Base-by-base conservation (phyloP, 2,329 filamentous ascomycete species). In the Trichoderma citrinoviride region DNA sequence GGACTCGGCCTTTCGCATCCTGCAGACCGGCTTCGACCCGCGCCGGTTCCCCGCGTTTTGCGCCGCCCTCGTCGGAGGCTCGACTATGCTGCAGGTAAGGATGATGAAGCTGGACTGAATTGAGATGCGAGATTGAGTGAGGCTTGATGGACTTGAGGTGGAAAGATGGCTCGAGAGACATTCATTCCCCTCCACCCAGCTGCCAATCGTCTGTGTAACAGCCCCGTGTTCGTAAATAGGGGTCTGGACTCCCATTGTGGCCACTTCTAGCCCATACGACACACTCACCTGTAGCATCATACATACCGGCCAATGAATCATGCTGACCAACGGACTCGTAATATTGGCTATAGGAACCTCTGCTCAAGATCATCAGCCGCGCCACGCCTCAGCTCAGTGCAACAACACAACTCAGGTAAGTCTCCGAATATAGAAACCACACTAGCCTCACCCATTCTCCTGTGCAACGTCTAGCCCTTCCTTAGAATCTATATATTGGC, bases 31-130 rank as follows among this genome's bases (percentile, higher is more conserved):
- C 3, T 75, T 88, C 17, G 83, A 85, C 50, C 76, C 78, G 63
- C 81, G 82, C 66, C 80, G 85, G 8, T 89, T 89, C 70, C 85
- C 87, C 49, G 79, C 85, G 4, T 89, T 89, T 71, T 89, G 86
- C 72, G 86, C 85, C 7, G 78, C 81, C 7, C 75, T 89, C 10
- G 82, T 85, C 44, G 87, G 86, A 40, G 85, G 86, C 44, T 83
- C 82, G 67, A 86, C 85, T 25, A 72, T 88, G n/a, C 72, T 88
- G n/a, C 81, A 87, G 79, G 85, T 84, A 76, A 70, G 79, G 71
- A 53, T 43, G 52, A 61, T 57, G 14, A 50, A 37, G 12, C 33
- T 37, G 12, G 5, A 5, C 2, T 37, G 29, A 2, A 10, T 8
- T 46, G 19, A 40, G 17, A 33, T 8, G 12, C 33, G 10, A 29